These are phyloP conservation scores for Excoecaria agallocha DNA, from an alignment of 345 rosid genomes.

Conservation along the genomic window DNA sequence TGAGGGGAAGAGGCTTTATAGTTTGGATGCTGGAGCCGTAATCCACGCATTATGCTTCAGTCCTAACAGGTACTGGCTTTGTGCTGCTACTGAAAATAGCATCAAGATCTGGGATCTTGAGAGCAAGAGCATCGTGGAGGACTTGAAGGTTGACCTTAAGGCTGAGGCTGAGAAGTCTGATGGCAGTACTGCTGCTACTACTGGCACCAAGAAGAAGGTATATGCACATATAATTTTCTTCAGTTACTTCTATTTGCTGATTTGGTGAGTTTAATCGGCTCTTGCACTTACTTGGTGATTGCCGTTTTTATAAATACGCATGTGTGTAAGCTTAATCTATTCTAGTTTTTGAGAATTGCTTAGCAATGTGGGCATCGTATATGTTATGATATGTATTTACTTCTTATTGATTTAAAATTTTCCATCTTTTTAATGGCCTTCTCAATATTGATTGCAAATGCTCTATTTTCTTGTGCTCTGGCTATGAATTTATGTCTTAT, in stretches of 20 bases:
- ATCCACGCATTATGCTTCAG: constrained; percentile 87
- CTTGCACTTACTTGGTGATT: neutral
- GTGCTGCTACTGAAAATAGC: constrained; percentile 90
- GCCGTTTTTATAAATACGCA: too few relatives aligned
- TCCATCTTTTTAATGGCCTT: neutral
- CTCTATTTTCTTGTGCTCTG: too few relatives aligned
- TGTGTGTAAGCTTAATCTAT: too few relatives aligned
- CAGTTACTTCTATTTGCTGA: neutral
- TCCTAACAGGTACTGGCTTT: constrained; percentile 98
- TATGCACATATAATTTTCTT: neutral
- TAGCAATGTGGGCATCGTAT: too few relatives aligned
- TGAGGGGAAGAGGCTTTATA: constrained; percentile 89
- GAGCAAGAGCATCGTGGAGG: constrained; percentile 93
- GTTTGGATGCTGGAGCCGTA: constrained; percentile 73
- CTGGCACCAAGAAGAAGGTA: constrained; percentile 63
- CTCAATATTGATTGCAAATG: neutral
- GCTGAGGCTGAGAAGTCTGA: constrained; percentile 87
- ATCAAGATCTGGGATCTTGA: constrained; percentile 99
- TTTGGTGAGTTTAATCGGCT: neutral
- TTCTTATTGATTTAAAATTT: neutral
- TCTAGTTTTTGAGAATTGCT: too few relatives aligned
- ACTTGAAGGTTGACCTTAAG: constrained; percentile 93
- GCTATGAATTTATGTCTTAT: neutral
- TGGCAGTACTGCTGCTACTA: constrained; percentile 41
- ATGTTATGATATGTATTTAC: neutral